Evolutionary conservation across 495 filamentous ascomycete species (phyloP).

Genomic region (Penicillium pancosmium): DNA sequence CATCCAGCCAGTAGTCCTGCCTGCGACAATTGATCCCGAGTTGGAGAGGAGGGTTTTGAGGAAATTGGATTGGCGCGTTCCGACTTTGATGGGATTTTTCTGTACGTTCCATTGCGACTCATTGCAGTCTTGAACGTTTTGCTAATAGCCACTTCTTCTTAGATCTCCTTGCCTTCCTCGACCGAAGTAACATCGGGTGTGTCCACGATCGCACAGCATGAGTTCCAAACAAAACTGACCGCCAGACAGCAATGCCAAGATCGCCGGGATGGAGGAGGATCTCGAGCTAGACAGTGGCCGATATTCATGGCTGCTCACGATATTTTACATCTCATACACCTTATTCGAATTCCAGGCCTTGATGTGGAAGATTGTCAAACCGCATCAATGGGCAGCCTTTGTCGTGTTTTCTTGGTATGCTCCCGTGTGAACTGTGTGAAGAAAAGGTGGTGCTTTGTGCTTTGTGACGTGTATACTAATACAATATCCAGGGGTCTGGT

Average conservation of each 20-base stretch:
- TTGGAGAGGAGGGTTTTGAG: slow-evolving; percentile 59
- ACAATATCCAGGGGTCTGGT: slow-evolving; percentile 51
- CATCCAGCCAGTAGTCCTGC: neutral
- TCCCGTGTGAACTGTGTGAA: neutral
- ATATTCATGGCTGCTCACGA: slow-evolving; percentile 75
- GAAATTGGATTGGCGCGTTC: slow-evolving; percentile 60
- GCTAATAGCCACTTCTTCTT: neutral
- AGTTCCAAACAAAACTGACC: slow-evolving; percentile 10
- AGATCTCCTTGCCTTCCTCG: slow-evolving; percentile 69
- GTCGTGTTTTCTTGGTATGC: slow-evolving; percentile 52
- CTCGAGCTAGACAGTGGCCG: slow-evolving; percentile 50
- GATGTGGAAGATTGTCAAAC: slow-evolving; percentile 72
- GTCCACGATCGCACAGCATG: slow-evolving; percentile 8
- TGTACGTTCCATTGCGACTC: slow-evolving; percentile 37
- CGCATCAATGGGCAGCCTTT: slow-evolving; percentile 54
- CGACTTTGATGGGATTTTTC: slow-evolving; percentile 54
- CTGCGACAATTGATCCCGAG: slow-evolving; percentile 47
- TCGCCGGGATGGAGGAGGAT: slow-evolving; percentile 53
- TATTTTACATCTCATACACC: slow-evolving; percentile 70
- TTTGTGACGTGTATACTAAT: slow-evolving; percentile 11
- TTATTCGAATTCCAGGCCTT: slow-evolving; percentile 70
- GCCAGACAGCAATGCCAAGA: slow-evolving; percentile 63
- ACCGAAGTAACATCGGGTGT: slow-evolving; percentile 68
- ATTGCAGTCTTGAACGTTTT: neutral
- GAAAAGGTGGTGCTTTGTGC: neutral